Percentiles rank a stretch among this genome's conserved stretches.
Conservation (phyloP, 106 monocot genomes). For the Platanthera zijinensis region DNA sequence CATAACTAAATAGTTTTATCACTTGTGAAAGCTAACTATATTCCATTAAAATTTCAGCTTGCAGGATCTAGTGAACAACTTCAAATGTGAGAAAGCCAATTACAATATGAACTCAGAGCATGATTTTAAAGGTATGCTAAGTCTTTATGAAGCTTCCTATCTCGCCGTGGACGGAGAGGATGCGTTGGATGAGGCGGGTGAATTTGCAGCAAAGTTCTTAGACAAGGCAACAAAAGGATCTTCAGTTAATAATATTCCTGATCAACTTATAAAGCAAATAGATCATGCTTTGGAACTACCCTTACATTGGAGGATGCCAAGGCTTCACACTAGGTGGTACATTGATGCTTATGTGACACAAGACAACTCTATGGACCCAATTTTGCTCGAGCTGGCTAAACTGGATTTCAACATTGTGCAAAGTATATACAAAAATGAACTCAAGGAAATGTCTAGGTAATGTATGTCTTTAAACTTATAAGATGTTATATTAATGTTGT, state of each 20-base stretch:
- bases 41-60: neutral
- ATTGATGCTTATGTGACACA: constrained; percentile 29
- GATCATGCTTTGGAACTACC: constrained; percentile 45
- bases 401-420: constrained; percentile 52
- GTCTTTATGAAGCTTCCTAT: constrained; percentile 37
- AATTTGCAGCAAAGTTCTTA: constrained; percentile 9
- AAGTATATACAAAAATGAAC: constrained; percentile 24
- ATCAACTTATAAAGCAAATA: constrained; percentile 16
- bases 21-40: too few species aligned
- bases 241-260: neutral
- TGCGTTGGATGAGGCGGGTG: constrained; percentile 15
- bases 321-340: constrained; percentile 35
- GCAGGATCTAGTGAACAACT: constrained; percentile 6
- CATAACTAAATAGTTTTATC: too few species aligned
- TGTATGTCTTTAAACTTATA: neutral
- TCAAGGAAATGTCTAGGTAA: constrained; percentile 29
- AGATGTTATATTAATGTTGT: neutral
- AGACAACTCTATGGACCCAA: constrained; percentile 11
- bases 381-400: constrained; percentile 42
- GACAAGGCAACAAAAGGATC: neutral
- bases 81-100: constrained; percentile 7
- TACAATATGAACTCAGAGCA: neutral
- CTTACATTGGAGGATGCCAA: constrained; percentile 37
- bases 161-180: constrained; percentile 21
- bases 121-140: constrained; percentile 14